phyloP scores from a whole-genome alignment of 805 yeast species.

The Zygosaccharomyces rouxii region DNA sequence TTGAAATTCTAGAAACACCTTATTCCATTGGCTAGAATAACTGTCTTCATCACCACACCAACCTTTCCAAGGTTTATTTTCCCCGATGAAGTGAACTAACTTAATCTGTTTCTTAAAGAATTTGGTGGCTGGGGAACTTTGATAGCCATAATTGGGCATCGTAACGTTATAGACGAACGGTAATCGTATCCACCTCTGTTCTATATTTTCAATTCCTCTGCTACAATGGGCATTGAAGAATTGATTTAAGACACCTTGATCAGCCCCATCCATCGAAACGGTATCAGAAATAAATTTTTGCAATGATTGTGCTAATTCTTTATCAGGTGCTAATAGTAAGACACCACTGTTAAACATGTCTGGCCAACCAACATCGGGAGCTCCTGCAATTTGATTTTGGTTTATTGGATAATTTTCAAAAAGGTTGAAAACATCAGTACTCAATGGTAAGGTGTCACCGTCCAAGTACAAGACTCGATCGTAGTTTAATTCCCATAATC shows the following conservation, averaged over 20 bases:
- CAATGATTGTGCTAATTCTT: constrained; percentile 41
- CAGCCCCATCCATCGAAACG: constrained; percentile 77
- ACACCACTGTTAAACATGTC: constrained; percentile 85
- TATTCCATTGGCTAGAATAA: constrained; percentile 19
- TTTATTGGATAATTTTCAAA: constrained; percentile 24
- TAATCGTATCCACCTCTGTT: constrained; percentile 55
- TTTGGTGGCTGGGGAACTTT: constrained; percentile 65
- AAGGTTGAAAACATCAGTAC: constrained; percentile 23
- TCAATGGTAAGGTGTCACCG: constrained; percentile 54
- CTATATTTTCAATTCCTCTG: constrained; percentile 1
- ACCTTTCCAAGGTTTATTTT: constrained; percentile 51
- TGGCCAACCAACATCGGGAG: constrained; percentile 89
- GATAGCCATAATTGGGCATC: constrained; percentile 55
- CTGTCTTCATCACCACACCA: constrained; percentile 12
- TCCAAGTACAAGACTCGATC: constrained; percentile 57
- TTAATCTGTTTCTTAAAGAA: constrained; percentile 45
- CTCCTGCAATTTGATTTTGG: constrained; percentile 41
- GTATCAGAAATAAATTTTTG: constrained; percentile 24
- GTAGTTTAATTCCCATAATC: constrained; percentile 45
- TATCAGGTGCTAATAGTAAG: constrained; percentile 53
- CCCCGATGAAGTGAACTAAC: constrained; percentile 65
- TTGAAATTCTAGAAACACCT: constrained; percentile 17
- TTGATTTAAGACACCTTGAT: constrained; percentile 84
- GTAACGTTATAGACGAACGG: constrained; percentile 88
- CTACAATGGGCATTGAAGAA: constrained; percentile 44